Conservation (phyloP, 2,329 filamentous ascomycete genomes). For the Trichoderma arundinaceum region DNA sequence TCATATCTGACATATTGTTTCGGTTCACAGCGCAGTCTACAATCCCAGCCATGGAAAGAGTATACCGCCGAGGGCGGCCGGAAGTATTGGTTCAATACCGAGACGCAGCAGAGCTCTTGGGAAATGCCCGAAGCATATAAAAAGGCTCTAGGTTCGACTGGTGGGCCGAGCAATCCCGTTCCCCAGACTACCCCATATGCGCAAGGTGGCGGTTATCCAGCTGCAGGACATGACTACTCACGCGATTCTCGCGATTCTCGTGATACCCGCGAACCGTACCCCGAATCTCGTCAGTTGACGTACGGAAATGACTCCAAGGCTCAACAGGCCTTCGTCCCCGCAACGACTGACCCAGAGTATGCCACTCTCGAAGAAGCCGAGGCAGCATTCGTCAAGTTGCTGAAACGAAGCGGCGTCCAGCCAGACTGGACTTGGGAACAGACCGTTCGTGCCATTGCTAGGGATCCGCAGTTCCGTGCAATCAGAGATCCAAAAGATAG, state of each 20-base stretch:
- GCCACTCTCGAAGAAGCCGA: slow-evolving; percentile 85
- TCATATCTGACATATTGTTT: slow-evolving; percentile 32
- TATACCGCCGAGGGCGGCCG: slow-evolving; percentile 84
- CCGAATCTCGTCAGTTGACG: slow-evolving; percentile 64
- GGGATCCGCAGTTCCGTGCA: slow-evolving; percentile 89
- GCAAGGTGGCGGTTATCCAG: slow-evolving; percentile 49
- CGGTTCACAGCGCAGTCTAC: slow-evolving; percentile 69
- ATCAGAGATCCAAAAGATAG: slow-evolving; percentile 92
- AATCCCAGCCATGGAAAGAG: slow-evolving; percentile 89
- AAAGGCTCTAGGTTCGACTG: slow-evolving; percentile 68
- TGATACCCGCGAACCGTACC: slow-evolving; percentile 45
- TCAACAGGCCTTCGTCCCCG: slow-evolving; percentile 66
- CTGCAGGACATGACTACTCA: slow-evolving; percentile 47
- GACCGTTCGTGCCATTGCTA: slow-evolving; percentile 82
- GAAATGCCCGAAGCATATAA: slow-evolving; percentile 87
- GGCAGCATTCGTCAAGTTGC: slow-evolving; percentile 87
- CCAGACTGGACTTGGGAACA: slow-evolving; percentile 94
- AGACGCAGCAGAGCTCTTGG: slow-evolving; percentile 93
- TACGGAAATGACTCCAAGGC: slow-evolving; percentile 61
- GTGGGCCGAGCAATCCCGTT: slow-evolving; percentile 50
- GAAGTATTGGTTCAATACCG: slow-evolving; percentile 94
- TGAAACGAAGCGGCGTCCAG: slow-evolving; percentile 83
- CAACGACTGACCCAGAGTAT: slow-evolving; percentile 77
- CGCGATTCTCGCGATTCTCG: slow-evolving; percentile 37
- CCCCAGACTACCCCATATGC: slow-evolving; percentile 51